Evolutionary conservation across 306 rosid species (phyloP).

Genomic region (Medicago lupulina): DNA sequence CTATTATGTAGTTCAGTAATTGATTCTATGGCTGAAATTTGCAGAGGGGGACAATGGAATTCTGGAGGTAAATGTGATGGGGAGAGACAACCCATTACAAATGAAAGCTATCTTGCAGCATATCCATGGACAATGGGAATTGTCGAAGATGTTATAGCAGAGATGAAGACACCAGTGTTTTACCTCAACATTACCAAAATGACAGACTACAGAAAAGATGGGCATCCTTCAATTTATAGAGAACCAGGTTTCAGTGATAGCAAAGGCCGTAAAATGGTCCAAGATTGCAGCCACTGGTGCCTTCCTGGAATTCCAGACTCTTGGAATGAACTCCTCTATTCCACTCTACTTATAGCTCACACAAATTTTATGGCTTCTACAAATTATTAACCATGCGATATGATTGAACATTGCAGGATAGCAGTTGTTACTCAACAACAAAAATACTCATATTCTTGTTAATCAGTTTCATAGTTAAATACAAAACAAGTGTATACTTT

Average conservation of each 20-base stretch:
- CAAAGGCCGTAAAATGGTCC: conserved; percentile 39
- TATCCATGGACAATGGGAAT: conserved; percentile 53
- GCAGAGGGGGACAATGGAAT: conserved; percentile 48
- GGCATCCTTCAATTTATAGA: conserved; percentile 46
- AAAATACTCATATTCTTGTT: background rate
- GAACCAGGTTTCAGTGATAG: conserved; percentile 15
- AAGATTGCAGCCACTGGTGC: conserved; percentile 57
- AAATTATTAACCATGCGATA: background rate
- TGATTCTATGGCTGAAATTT: background rate
- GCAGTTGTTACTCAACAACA: background rate
- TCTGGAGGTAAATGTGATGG: conserved; percentile 50
- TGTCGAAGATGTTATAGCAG: conserved; percentile 42
- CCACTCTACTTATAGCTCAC: conserved; percentile 41
- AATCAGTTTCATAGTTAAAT: background rate
- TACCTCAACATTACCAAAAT: conserved; percentile 49
- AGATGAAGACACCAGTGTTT: conserved; percentile 51
- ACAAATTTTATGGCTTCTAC: background rate
- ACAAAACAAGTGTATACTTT: too few species aligned
- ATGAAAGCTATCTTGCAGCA: conserved; percentile 43
- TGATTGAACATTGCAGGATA: background rate
- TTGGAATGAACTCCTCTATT: conserved; percentile 50
- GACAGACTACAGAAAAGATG: conserved; percentile 54
- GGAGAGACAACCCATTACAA: conserved; percentile 40
- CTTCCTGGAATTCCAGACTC: conserved; percentile 61
- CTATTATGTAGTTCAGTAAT: background rate